Evolutionary conservation across 2,329 filamentous ascomycete genomes (phyloP).

Genomic region (Apiospora pterosperma): DNA sequence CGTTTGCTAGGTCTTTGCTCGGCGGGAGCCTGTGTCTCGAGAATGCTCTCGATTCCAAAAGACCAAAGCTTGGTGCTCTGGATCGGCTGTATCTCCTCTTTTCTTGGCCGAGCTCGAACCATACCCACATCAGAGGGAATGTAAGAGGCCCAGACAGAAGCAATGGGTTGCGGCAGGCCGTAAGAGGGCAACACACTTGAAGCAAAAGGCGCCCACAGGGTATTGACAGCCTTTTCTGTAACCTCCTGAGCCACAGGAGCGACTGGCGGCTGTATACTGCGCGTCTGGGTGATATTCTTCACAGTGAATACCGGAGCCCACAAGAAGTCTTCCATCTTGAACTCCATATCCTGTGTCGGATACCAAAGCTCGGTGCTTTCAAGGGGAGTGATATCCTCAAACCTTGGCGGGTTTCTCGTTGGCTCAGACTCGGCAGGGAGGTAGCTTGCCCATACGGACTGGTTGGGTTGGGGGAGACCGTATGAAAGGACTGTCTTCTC

Average conservation of each 20-base stretch:
- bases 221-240: neutral
- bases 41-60: neutral
- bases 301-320: neutral
- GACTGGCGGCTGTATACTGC: neutral
- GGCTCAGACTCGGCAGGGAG: neutral
- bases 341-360: neutral
- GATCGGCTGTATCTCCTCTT: slow-evolving; percentile 1
- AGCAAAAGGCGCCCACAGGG: neutral
- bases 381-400: neutral
- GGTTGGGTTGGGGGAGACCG: slow-evolving; percentile 1
- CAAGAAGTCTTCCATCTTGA: neutral
- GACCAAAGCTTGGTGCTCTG: slow-evolving; percentile 3
- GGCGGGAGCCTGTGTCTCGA: neutral
- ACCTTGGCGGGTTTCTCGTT: neutral
- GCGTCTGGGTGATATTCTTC: neutral
- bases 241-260: neutral
- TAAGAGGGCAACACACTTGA: neutral
- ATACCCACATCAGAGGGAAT: neutral
- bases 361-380: neutral
- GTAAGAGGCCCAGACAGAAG: neutral
- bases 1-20: neutral
- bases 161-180: neutral
- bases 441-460: neutral
- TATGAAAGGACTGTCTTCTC: neutral
- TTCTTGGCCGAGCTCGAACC: neutral